Conservation (phyloP, 2,329 filamentous ascomycete genomes). For the Meredithiella fracta region DNA sequence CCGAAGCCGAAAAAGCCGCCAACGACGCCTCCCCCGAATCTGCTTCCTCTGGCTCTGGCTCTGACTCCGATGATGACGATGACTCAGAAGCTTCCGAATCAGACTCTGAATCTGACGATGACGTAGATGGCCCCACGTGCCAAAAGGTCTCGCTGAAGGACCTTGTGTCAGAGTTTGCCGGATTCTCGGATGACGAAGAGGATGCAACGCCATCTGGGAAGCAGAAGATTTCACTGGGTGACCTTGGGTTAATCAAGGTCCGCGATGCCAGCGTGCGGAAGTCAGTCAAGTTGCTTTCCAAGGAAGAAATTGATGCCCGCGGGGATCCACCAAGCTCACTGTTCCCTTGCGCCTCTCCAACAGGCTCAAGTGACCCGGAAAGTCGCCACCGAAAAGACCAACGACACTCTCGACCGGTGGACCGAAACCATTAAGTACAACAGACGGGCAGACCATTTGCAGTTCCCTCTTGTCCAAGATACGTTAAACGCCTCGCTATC, state of each 20-base stretch:
- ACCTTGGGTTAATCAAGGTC: slow-evolving; percentile 54
- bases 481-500: slow-evolving; percentile 43
- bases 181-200: slow-evolving; percentile 41
- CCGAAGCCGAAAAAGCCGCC: slow-evolving; percentile 30
- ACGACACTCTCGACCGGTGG: slow-evolving; percentile 81
- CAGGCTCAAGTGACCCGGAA: slow-evolving; percentile 70
- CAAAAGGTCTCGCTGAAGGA: slow-evolving; percentile 27
- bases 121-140: slow-evolving; percentile 42
- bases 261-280: slow-evolving; percentile 63
- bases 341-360: slow-evolving; percentile 73
- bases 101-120: slow-evolving; percentile 29
- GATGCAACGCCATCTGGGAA: slow-evolving; percentile 33
- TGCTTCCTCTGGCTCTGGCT: slow-evolving; percentile 25
- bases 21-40: slow-evolving; percentile 28
- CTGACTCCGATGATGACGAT: slow-evolving; percentile 25
- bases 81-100: slow-evolving; percentile 22
- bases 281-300: slow-evolving; percentile 57
- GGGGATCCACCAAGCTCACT: slow-evolving; percentile 48
- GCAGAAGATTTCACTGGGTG: slow-evolving; percentile 53
- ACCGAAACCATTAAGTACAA: slow-evolving; percentile 90
- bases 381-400: slow-evolving; percentile 78
- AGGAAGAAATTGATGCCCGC: slow-evolving; percentile 37
- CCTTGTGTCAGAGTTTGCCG: slow-evolving; percentile 52
- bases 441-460: slow-evolving; percentile 73
- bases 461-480: slow-evolving; percentile 69